Evolutionary conservation across 768 basidiomycete genomes (phyloP), one percentile per base, ranked within the genome.

Genomic region (Tylopilus felleus): DNA sequence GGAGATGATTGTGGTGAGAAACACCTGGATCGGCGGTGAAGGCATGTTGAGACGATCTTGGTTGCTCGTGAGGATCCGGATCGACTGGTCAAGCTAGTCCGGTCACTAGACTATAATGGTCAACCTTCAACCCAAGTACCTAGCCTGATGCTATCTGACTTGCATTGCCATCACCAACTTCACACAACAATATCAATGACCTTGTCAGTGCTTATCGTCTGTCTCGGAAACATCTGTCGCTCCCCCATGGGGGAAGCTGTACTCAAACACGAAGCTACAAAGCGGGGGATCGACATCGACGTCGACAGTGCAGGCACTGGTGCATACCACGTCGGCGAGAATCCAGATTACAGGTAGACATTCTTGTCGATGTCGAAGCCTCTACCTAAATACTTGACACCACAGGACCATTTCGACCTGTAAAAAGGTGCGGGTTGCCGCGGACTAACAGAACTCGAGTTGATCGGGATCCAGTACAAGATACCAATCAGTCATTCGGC

Each of bases 211-310:
- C 80, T 93, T 46, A 71, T 91, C 56, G 88, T 92, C 35, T 93
- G 90, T 60, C 71, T 91, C 53, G 89, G 89, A 13, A 92, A 92
- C 66, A 91, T 92, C 54, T 92, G 92, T 66, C 85, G 93, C 31
- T 93, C 90, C 22, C 93, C 93, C 0, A 91, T 96, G 84, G 93
- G 92, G 28, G 91, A 94, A 73, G 93, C 92, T 2, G 89, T 95
- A 22, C 77, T 95, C 28, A 77, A 73, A 55, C 78, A 90, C 50
- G 78, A 83, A 53, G 89, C 88, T 9, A 71, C 75, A 46, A 78
- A 84, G 61, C 83, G 88, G 31, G 83, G 82, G 13, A 64, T 90
- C 38, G 78, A 85, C 46, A 76, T 94, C 56, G 63, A 69, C 13
- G 87, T 94, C 28, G 91, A 94, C 61, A 92, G 90, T 47, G 88